phyloP scores from a whole-genome alignment of 2,329 filamentous ascomycete genomes.

The Fusarium sp. region DNA sequence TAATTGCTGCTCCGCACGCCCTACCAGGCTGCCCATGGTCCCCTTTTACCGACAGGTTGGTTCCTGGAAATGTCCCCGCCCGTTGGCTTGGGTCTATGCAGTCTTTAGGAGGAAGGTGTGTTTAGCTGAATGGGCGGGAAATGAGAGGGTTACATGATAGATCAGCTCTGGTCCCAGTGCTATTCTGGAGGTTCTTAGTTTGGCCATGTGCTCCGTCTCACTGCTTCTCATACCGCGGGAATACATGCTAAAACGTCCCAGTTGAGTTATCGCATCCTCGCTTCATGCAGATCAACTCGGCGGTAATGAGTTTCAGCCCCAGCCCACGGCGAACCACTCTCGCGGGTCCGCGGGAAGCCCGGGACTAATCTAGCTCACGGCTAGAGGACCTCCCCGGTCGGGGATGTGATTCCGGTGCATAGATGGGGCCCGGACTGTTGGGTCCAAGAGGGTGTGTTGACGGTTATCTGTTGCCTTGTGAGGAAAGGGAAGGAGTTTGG shows the following conservation, averaged over 20 bases:
- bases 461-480: conserved; percentile 21
- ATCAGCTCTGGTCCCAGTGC: not conserved
- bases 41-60: conserved; percentile 39
- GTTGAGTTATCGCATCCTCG: not conserved
- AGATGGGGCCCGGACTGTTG: conserved; percentile 19
- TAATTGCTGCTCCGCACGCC: not conserved
- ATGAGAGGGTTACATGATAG: not conserved
- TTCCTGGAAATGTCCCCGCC: conserved; percentile 6
- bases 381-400: conserved; percentile 1
- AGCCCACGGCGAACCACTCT: conserved; percentile 9
- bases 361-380: not conserved
- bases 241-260: conserved; percentile 16
- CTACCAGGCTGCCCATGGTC: conserved; percentile 30
- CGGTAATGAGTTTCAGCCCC: conserved; percentile 12
- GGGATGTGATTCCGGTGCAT: conserved; percentile 36
- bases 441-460: conserved; percentile 9
- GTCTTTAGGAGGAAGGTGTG: conserved; percentile 20
- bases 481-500: not conserved
- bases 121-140: not conserved
- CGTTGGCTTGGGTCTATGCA: conserved; percentile 13
- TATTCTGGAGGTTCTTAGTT: not conserved
- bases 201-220: conserved; percentile 25
- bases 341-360: conserved; percentile 3
- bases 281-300: conserved; percentile 1
- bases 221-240: conserved; percentile 14